Percentiles rank a stretch among this genome's conserved stretches.
Conservation (phyloP, 805 yeast species). For the Cyberlindnera xylosilytica region DNA sequence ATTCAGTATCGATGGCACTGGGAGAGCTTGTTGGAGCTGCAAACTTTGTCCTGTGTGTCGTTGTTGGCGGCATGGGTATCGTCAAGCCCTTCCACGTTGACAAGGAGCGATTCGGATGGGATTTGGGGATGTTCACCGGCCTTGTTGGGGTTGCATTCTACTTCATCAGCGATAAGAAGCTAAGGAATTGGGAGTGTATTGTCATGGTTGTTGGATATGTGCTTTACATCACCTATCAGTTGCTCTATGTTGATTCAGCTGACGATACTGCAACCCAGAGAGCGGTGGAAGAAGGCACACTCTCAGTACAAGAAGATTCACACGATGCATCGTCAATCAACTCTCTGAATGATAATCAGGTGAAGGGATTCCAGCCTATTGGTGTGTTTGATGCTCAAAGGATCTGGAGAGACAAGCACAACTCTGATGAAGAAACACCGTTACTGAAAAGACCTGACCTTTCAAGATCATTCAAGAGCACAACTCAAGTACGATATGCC, state of each 20-base stretch:
- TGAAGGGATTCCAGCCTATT: slow-evolving; percentile 27
- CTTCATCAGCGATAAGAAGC: slow-evolving; percentile 52
- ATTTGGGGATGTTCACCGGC: slow-evolving; percentile 51
- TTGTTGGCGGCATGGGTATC: slow-evolving; percentile 75
- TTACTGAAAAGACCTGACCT: slow-evolving; percentile 1
- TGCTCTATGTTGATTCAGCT: slow-evolving; percentile 29
- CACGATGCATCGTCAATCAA: slow-evolving; percentile 5
- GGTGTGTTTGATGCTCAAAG: slow-evolving; percentile 39
- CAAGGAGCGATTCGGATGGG: slow-evolving; percentile 52
- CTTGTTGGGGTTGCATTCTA: slow-evolving; percentile 48
- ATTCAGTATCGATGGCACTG: slow-evolving; percentile 74
- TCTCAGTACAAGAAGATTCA: background rate
- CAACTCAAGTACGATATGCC: slow-evolving; percentile 2
- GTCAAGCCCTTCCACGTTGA: slow-evolving; percentile 63
- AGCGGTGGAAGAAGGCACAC: slow-evolving; percentile 3
- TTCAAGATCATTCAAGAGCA: slow-evolving; percentile 2
- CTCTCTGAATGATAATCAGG: slow-evolving; percentile 22
- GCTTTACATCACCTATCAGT: slow-evolving; percentile 49
- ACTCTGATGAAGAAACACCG: background rate
- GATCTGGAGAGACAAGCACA: slow-evolving; percentile 23
- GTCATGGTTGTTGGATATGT: slow-evolving; percentile 55
- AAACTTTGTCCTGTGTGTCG: slow-evolving; percentile 73
- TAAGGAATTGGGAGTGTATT: slow-evolving; percentile 55
- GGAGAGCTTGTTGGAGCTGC: slow-evolving; percentile 94
- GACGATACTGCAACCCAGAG: slow-evolving; percentile 1